phyloP scores from a whole-genome alignment of 2,329 filamentous ascomycete genomes.

The Fusarium mundagurra region DNA sequence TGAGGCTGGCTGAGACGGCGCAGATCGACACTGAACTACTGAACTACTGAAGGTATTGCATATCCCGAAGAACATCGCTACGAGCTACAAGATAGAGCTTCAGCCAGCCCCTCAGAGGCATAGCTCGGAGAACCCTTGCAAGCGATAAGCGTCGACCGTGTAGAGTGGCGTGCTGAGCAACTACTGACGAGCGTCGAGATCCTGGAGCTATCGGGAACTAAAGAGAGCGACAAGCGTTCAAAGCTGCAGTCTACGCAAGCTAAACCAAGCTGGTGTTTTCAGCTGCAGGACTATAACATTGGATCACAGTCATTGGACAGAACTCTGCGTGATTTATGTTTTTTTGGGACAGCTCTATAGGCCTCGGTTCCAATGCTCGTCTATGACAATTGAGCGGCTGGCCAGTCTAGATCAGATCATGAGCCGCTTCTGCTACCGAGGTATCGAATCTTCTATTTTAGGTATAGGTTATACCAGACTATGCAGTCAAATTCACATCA shows the following conservation, averaged over 20 bases:
- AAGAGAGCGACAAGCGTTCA: neutral
- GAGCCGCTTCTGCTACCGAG: too few species aligned
- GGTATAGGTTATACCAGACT: neutral
- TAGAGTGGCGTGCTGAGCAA: neutral
- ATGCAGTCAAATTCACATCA: neutral
- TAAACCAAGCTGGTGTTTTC: neutral
- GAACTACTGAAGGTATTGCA: neutral
- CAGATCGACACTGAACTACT: too few species aligned
- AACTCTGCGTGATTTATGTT: neutral
- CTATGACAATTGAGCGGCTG: too few species aligned
- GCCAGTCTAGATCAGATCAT: too few species aligned
- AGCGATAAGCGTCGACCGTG: rapidly evolving
- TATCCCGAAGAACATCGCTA: neutral
- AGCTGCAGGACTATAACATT: neutral
- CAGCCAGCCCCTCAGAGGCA: too few species aligned
- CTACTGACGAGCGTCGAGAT: neutral
- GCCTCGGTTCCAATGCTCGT: too few species aligned
- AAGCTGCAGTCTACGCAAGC: neutral
- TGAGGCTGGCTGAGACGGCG: neutral
- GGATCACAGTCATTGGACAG: too few species aligned
- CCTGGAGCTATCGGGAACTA: neutral
- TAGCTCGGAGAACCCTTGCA: rapidly evolving
- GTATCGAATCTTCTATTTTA: neutral
- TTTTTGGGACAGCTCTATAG: too few species aligned
- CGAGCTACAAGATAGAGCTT: neutral